A percentile compares a stretch with the other conserved stretches of the same genome.
Conservation (phyloP, 352 stramenopile genomes). For the Aphanomyces astaci region DNA sequence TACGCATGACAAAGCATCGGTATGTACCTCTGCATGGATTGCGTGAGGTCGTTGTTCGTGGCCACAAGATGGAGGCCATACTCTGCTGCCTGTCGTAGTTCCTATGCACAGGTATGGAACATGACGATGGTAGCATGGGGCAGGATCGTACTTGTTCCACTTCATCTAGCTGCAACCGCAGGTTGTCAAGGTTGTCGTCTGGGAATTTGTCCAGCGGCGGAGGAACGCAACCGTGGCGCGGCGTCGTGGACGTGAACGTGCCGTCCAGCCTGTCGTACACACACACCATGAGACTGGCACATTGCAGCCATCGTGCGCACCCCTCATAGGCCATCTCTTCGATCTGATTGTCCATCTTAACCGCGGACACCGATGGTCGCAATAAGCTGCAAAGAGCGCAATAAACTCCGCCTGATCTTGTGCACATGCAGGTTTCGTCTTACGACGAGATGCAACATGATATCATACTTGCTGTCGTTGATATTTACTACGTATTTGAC, state of each 20-base stretch:
- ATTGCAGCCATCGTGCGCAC: neutral
- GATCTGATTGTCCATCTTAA: neutral
- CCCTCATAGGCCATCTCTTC: neutral
- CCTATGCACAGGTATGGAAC: conserved; percentile 32
- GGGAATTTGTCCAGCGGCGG: neutral
- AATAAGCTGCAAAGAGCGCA: neutral
- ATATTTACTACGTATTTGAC: neutral
- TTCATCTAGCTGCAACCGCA: neutral
- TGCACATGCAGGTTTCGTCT: too few relatives aligned
- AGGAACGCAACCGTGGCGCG: neutral
- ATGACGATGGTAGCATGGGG: neutral
- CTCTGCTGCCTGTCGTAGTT: conserved; percentile 62
- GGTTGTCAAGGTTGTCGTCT: neutral
- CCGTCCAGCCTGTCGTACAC: neutral
- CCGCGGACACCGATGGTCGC: neutral
- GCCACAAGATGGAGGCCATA: conserved; percentile 72
- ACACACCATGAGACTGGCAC: neutral
- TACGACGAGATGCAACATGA: neutral
- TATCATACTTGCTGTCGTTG: neutral
- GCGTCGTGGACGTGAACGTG: neutral
- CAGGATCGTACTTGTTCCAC: neutral
- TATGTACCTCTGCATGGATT: conserved; percentile 44
- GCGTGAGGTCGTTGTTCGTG: conserved; percentile 63
- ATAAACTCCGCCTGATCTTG: neutral
- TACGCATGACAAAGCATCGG: neutral